Conservation (phyloP, 768 basidiomycete species). For the Pholiota microspora region DNA sequence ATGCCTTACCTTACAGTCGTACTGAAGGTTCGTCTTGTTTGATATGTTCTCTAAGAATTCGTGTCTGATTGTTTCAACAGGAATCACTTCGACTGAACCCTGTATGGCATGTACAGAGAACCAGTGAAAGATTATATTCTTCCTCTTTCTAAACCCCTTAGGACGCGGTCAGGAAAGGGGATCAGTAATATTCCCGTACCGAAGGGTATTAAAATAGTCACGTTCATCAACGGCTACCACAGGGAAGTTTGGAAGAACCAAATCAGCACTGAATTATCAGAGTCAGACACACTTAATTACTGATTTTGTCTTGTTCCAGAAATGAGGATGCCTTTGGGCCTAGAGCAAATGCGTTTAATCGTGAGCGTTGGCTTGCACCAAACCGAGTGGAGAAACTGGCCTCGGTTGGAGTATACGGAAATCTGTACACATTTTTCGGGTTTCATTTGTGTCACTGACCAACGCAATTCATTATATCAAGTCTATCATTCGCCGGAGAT, state of each 20-base stretch:
- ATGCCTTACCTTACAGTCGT: slow-evolving; percentile 49
- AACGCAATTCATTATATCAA: slow-evolving; percentile 8
- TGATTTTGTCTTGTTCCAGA: slow-evolving; percentile 19
- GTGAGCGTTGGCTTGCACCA: slow-evolving; percentile 46
- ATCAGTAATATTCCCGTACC: slow-evolving; percentile 48
- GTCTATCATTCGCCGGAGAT: slow-evolving; percentile 31
- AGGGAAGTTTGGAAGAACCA: slow-evolving; percentile 30
- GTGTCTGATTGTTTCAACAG: slow-evolving; percentile 20
- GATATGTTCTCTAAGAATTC: neutral
- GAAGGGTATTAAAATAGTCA: slow-evolving; percentile 46
- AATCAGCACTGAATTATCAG: too few species aligned
- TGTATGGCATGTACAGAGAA: slow-evolving; percentile 34
- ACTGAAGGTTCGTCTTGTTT: slow-evolving; percentile 34
- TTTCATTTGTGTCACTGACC: neutral
- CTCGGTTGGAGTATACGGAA: slow-evolving; percentile 47
- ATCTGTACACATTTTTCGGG: slow-evolving; percentile 34
- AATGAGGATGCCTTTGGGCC: slow-evolving; percentile 44
- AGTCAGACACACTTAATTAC: neutral
- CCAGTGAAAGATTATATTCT: slow-evolving; percentile 53
- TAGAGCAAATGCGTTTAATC: slow-evolving; percentile 45
- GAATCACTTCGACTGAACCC: slow-evolving; percentile 46
- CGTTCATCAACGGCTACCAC: slow-evolving; percentile 54
- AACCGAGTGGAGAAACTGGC: slow-evolving; percentile 35
- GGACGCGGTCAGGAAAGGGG: slow-evolving; percentile 39
- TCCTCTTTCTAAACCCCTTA: slow-evolving; percentile 54